These are phyloP conservation scores for Fusarium sp. DNA, from an alignment of 2,329 filamentous ascomycete genomes.

Conservation along the genomic window DNA sequence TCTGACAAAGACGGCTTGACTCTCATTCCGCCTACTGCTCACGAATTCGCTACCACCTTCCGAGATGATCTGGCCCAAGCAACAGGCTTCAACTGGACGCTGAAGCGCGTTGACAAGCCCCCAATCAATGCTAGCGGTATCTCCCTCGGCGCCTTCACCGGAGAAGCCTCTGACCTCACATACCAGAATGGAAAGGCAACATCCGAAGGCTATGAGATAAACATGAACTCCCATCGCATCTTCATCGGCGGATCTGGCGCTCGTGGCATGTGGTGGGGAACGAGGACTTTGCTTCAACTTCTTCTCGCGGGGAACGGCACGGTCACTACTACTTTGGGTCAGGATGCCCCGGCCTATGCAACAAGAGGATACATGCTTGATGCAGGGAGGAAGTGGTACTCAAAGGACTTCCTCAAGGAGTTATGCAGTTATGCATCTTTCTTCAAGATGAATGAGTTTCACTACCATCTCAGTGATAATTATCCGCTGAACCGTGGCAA, in stretches of 20 bases:
- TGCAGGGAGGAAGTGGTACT: slow-evolving; percentile 24
- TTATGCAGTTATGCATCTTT: slow-evolving; percentile 23
- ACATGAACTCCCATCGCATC: background rate
- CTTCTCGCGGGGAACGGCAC: slow-evolving; percentile 2
- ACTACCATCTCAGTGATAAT: slow-evolving; percentile 23
- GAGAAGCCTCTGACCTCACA: background rate
- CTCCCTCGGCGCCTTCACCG: background rate
- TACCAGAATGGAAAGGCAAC: slow-evolving; percentile 5
- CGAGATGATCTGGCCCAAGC: slow-evolving; percentile 5
- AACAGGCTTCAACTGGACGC: slow-evolving; percentile 9
- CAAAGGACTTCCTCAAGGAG: slow-evolving; percentile 16
- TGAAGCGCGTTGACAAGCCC: background rate
- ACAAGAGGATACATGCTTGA: slow-evolving; percentile 24
- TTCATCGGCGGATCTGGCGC: slow-evolving; percentile 22
- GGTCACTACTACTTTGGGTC: background rate
- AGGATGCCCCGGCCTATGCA: slow-evolving; percentile 13
- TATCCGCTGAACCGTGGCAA: slow-evolving; percentile 25
- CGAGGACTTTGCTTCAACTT: slow-evolving; percentile 16
- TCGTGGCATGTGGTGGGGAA: slow-evolving; percentile 27
- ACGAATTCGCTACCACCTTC: slow-evolving; percentile 10
- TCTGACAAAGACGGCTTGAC: background rate
- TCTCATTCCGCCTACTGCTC: slow-evolving; percentile 11
- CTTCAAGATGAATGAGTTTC: slow-evolving; percentile 31
- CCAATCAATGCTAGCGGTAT: background rate
- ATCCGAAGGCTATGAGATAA: slow-evolving; percentile 18